A percentile compares a stretch with the other conserved stretches of the same genome.
Evolutionary conservation across 1,284 basidiomycete genomes (phyloP).

Genomic region (Porodaedalea pini): DNA sequence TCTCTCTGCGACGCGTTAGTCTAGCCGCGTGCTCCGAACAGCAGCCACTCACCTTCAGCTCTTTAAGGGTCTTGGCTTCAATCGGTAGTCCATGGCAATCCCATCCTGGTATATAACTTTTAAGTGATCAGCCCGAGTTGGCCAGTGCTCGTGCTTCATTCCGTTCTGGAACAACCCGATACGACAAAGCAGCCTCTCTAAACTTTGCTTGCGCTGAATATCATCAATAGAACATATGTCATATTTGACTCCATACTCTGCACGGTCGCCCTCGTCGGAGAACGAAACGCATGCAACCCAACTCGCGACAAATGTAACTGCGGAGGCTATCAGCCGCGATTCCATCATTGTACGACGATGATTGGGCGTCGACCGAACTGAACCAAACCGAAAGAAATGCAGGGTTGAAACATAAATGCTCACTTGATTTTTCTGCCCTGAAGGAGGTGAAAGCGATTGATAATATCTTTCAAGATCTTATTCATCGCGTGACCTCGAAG

Average conservation of each 20-base stretch:
- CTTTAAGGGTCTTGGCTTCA: conserved; percentile 85
- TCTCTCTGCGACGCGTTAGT: conserved; percentile 39
- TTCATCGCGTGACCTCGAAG: conserved; percentile 93
- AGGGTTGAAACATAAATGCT: conserved; percentile 30
- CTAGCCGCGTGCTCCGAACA: background rate
- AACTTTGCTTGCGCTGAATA: no score
- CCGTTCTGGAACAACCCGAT: no score
- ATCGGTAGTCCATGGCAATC: conserved; percentile 99
- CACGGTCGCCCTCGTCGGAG: no score
- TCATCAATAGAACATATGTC: no score
- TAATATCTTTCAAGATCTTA: conserved; percentile 96
- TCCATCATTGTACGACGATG: no score
- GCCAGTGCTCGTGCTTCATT: no score
- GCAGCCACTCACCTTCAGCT: conserved; percentile 54
- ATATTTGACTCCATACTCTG: no score
- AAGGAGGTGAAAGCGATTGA: conserved; percentile 85
- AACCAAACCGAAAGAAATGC: background rate
- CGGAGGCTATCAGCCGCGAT: no score
- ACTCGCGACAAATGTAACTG: no score
- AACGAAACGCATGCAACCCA: no score
- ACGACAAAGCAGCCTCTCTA: no score
- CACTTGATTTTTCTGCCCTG: conserved; percentile 81
- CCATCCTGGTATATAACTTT: conserved; percentile 93
- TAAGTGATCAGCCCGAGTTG: background rate
- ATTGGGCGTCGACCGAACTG: no score